These are phyloP conservation scores for Suhomyces vadensis DNA, from an alignment of 805 yeast species.

Conservation along the genomic window DNA sequence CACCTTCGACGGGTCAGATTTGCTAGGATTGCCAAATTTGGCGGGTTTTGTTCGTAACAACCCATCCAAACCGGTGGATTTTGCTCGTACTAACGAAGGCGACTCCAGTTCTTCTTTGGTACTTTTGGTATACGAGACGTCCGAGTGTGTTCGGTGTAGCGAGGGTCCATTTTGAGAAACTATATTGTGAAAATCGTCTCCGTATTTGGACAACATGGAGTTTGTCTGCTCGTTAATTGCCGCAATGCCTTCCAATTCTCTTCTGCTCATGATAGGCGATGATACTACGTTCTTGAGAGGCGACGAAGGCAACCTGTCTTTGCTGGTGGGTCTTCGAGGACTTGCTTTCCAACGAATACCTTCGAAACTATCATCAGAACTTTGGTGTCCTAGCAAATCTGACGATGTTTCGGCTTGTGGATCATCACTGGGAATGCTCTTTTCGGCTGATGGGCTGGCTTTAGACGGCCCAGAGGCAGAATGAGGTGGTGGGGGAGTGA, in stretches of 20 bases:
- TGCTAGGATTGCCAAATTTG: background rate
- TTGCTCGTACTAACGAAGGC: conserved; percentile 40
- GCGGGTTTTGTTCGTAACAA: conserved; percentile 13
- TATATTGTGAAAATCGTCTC: conserved; percentile 33
- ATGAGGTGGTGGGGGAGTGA: background rate
- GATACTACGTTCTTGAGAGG: conserved; percentile 9
- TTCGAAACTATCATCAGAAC: conserved; percentile 47
- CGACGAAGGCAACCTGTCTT: conserved; percentile 12
- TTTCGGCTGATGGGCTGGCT: background rate
- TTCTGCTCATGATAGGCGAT: background rate
- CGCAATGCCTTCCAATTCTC: conserved; percentile 8
- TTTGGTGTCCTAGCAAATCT: conserved; percentile 4
- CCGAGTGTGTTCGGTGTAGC: conserved; percentile 36
- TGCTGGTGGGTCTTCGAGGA: conserved; percentile 10
- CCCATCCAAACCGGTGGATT: conserved; percentile 31
- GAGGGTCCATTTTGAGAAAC: conserved; percentile 16
- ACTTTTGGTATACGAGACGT: conserved; percentile 21
- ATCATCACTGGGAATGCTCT: background rate
- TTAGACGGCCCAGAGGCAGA: background rate
- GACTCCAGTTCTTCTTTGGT: conserved; percentile 21
- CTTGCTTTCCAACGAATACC: conserved; percentile 35
- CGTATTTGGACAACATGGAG: conserved; percentile 45
- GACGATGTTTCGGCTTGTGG: background rate
- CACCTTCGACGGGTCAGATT: background rate
- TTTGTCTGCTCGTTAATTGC: conserved; percentile 35